These are phyloP conservation scores for Metschnikowia kunwiensis DNA, from an alignment of 805 yeast genomes.

Conservation along the genomic window DNA sequence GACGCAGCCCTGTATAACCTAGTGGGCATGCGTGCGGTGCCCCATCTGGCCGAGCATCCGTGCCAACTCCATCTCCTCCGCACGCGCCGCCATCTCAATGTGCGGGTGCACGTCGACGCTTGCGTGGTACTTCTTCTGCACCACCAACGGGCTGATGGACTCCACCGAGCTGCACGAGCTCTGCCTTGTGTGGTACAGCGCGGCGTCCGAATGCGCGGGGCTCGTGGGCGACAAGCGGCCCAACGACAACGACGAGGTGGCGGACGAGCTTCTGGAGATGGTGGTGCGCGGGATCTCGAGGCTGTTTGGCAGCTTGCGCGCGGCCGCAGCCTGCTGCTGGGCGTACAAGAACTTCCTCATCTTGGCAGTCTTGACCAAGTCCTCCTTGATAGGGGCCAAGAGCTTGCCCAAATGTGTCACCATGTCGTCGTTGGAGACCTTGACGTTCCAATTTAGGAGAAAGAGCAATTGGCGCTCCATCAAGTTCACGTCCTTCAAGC, in stretches of 20 bases:
- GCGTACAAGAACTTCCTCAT: conserved; percentile 30
- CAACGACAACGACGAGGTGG: conserved; percentile 17
- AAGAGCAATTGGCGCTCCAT: conserved; percentile 77
- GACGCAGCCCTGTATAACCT: too few species aligned
- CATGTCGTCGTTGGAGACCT: conserved; percentile 46
- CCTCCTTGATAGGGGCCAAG: conserved; percentile 50
- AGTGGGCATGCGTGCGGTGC: conserved; percentile 2
- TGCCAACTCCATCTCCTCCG: conserved; percentile 17
- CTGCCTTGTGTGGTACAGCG: conserved; percentile 21
- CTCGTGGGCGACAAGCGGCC: conserved; percentile 10
- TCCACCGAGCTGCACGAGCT: conserved; percentile 21
- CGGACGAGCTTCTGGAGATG: conserved; percentile 18
- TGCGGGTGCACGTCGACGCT: conserved; percentile 13
- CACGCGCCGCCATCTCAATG: conserved; percentile 16
- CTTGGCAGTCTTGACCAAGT: conserved; percentile 32
- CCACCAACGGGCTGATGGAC: conserved; percentile 14
- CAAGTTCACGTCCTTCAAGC: conserved; percentile 64
- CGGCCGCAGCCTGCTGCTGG: conserved; percentile 22
- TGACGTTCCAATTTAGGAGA: conserved; percentile 68
- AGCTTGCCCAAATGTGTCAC: conserved; percentile 39
- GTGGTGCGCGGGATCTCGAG: conserved; percentile 1
- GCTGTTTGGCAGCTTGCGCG: conserved; percentile 4
- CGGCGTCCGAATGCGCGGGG: conserved; percentile 6
- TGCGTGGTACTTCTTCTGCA: not conserved
- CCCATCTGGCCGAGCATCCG: conserved; percentile 15